Evolutionary conservation across 768 basidiomycete genomes (phyloP), one percentile per base, ranked within the genome.

Genomic region (Suillus variegatus): DNA sequence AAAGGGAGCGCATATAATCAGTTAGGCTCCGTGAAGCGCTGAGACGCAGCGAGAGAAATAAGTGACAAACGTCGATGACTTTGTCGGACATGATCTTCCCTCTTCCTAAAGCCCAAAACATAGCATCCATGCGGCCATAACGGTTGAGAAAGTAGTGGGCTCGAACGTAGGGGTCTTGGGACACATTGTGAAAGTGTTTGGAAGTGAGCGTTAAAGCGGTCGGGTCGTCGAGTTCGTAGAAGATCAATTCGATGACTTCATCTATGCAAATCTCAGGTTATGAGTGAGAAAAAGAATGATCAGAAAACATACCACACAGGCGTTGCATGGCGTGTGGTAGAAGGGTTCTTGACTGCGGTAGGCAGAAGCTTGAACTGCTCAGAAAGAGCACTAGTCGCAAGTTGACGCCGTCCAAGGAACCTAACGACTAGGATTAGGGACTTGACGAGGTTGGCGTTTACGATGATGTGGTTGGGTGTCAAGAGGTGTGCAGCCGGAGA

Each of bases 101-200:
- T 65, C 89, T 82, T 25, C 89, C 88, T 66, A 93, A 77, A n/a
- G 91, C 91, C 80, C 86, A 85, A 74, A 86, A 93, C 71, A 92
- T 77, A 60, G 91, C 91, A 71, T 92, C 85, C 60, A 85, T 82
- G 58, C 79, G 80, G 32, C 92, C 91, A 77, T 91, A 86, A 70
- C 90, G 89, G 68, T 82, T 77, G 69, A 93, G 84, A 76, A 93
- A 93, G 77, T 93, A 93, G 72, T 85, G 85, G 10, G 91, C 90
- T 68, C 90, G 84, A 68, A 91, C 85, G 73, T 91, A 92, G 64
- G 90, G 85, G 77, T 90, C 90, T 75, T 83, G 84, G 13, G 89
- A 86, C 77, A 93, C 86, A 13, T 78, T 73, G 70, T 86, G 74
- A 72, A 88, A 83, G 65, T 88, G 88, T 69, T 81, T 86, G 40